Evolutionary conservation across 2,329 filamentous ascomycete genomes (phyloP).

Genomic region (Epichloe glyceriae): DNA sequence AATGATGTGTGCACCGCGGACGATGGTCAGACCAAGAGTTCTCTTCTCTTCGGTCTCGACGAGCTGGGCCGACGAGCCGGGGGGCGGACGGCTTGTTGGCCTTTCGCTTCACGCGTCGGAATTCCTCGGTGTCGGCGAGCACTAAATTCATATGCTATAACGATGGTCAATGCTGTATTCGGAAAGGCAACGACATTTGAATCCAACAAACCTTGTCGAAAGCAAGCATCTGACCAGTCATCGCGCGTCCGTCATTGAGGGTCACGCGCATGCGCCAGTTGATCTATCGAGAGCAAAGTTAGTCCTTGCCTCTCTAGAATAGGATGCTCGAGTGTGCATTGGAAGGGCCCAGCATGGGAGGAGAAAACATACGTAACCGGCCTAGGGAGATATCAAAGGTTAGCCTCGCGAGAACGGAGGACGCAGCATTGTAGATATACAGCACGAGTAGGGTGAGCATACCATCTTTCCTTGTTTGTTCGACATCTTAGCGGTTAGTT

Average conservation of each 20-base stretch:
- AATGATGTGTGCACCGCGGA: conserved; percentile 88
- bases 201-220: conserved; percentile 70
- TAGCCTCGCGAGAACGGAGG: conserved; percentile 42
- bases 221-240: conserved; percentile 95
- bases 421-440: conserved; percentile 16
- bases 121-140: conserved; percentile 96
- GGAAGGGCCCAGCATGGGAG: background rate
- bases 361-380: conserved; percentile 53
- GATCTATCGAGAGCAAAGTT: conserved; percentile 46
- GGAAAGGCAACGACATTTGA: background rate
- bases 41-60: conserved; percentile 94
- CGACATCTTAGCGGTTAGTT: conserved; percentile 20
- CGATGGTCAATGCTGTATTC: background rate
- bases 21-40: conserved; percentile 86
- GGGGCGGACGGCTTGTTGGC: conserved; percentile 58
- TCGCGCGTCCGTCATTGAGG: conserved; percentile 85
- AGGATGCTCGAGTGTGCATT: conserved; percentile 12
- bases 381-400: conserved; percentile 42
- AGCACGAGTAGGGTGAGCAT: conserved; percentile 32
- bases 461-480: conserved; percentile 99
- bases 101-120: conserved; percentile 80
- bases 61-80: conserved; percentile 47
- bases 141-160: conserved; percentile 95
- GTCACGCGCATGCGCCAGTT: conserved; percentile 99
- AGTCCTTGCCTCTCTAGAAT: conserved; percentile 10